Evolutionary conservation across 2,329 filamentous ascomycete genomes (phyloP).

Genomic region (Diaporthe ilicicola): DNA sequence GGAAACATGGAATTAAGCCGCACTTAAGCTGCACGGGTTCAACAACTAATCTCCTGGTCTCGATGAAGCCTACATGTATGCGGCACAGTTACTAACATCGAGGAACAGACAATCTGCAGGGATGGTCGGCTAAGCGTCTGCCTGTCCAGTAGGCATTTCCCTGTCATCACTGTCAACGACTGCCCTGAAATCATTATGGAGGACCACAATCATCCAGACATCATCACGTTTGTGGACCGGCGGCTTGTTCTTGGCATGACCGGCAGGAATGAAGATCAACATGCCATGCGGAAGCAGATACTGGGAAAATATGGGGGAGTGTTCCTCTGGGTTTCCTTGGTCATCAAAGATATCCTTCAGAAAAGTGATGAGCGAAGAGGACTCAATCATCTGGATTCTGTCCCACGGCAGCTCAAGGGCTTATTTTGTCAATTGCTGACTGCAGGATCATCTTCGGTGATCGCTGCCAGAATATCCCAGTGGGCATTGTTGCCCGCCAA

Average conservation of each 20-base stretch:
- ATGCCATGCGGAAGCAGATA: neutral
- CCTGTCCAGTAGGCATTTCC: neutral
- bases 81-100: no score
- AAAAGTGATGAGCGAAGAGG: neutral
- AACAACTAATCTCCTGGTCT: no score
- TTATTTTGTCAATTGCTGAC: neutral
- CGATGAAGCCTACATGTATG: no score
- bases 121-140: neutral
- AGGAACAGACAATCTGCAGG: no score
- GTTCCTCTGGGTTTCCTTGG: conserved; percentile 1
- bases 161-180: neutral
- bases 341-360: neutral
- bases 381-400: neutral
- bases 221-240: neutral
- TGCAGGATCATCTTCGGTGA: accelerated
- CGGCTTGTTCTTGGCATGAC: neutral
- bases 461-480: neutral
- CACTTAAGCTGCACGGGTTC: no score
- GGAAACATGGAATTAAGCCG: no score
- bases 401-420: neutral
- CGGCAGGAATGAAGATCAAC: neutral
- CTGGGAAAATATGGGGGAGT: neutral
- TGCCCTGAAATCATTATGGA: neutral
- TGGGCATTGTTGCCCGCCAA: neutral
- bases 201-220: neutral